Percentiles rank a stretch among this genome's conserved stretches.
Conservation (phyloP, 495 filamentous ascomycete species). For the Aspergillus panamensis region DNA sequence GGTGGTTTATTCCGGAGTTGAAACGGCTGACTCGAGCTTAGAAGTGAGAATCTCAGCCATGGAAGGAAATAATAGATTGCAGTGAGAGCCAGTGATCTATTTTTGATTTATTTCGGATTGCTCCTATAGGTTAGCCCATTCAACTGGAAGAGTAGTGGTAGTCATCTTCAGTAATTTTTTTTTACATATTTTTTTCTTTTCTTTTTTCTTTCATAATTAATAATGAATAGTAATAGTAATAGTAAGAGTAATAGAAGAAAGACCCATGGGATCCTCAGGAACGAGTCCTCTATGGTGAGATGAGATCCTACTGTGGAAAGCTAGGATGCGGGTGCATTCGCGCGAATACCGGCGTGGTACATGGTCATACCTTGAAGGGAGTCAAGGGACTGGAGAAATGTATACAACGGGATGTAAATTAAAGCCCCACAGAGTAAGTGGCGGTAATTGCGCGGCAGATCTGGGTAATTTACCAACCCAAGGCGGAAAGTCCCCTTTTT, state of each 20-base stretch:
- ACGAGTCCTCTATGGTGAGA: too few species aligned
- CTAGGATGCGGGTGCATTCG: neutral
- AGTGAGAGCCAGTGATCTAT: neutral
- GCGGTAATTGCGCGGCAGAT: neutral
- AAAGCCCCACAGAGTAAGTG: neutral
- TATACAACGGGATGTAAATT: neutral
- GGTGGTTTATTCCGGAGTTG: conserved; percentile 5
- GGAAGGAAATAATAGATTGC: conserved; percentile 1
- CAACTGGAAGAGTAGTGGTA: too few species aligned
- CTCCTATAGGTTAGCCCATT: too few species aligned
- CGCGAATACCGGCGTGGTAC: neutral
- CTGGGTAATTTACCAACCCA: neutral
- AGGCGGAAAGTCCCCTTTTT: conserved; percentile 5
- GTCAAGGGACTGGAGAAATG: too few species aligned
- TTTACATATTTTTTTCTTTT: too few species aligned
- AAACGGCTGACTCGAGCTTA: conserved; percentile 7
- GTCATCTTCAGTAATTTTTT: too few species aligned
- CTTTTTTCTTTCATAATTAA: too few species aligned
- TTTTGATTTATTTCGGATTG: too few species aligned
- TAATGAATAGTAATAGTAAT: too few species aligned
- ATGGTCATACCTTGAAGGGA: neutral
- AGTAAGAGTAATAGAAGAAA: too few species aligned
- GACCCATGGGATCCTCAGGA: too few species aligned
- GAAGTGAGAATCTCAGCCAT: neutral
- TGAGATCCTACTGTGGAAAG: too few species aligned